Percentiles rank a stretch among this genome's conserved stretches.
Conservation (phyloP, 371 early-diverging fungal genomes). For the Gilbertella persicaria region DNA sequence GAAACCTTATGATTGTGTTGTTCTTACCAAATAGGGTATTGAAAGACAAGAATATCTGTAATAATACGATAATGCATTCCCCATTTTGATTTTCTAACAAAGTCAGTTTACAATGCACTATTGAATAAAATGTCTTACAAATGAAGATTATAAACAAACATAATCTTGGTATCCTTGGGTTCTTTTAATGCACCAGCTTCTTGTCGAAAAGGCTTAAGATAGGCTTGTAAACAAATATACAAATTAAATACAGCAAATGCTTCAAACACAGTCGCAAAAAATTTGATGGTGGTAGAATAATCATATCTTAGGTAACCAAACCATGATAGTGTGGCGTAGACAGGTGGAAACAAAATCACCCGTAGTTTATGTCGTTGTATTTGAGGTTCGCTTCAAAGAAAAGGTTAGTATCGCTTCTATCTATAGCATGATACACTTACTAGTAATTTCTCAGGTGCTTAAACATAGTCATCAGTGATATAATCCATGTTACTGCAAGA, state of each 20-base stretch:
- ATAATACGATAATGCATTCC: conserved; percentile 50
- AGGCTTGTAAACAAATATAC: conserved; percentile 41
- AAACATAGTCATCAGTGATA: conserved; percentile 22
- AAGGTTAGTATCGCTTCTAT: background rate
- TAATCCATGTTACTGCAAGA: conserved; percentile 41
- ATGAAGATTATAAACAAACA: conserved; percentile 33
- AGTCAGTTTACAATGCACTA: background rate
- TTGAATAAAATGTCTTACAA: conserved; percentile 31
- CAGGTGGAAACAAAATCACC: conserved; percentile 46
- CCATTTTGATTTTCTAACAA: conserved; percentile 44
- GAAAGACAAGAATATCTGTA: conserved; percentile 43
- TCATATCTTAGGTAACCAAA: conserved; percentile 46
- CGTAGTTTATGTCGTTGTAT: conserved; percentile 52
- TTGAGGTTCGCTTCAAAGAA: conserved; percentile 29
- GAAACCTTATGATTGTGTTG: background rate
- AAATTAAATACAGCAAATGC: conserved; percentile 53
- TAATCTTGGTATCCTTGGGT: conserved; percentile 32
- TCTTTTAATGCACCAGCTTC: conserved; percentile 34
- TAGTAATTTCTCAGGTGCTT: conserved; percentile 45
- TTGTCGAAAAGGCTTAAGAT: conserved; percentile 46
- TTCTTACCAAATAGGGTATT: conserved; percentile 51
- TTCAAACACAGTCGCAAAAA: conserved; percentile 52
- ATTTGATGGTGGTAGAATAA: conserved; percentile 49
- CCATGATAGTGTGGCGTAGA: conserved; percentile 48
- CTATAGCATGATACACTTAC: conserved; percentile 18